Evolutionary conservation across 768 basidiomycete genomes (phyloP), one percentile per base, ranked within the genome.

Genomic region (Lactarius sp.): DNA sequence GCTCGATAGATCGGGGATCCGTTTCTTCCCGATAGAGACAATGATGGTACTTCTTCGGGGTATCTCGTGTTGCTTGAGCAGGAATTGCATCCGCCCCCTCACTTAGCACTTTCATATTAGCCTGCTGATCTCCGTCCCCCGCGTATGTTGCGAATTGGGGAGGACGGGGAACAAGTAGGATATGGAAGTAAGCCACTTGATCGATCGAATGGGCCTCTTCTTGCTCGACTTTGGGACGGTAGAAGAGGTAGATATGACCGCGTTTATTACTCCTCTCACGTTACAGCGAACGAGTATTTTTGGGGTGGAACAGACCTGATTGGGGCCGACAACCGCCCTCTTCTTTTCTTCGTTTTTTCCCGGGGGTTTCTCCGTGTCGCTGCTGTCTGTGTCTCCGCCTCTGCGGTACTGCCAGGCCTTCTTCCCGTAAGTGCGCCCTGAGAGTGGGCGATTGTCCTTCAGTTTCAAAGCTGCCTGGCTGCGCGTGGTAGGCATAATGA

Each of bases 201-300:
- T 85, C 82, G 36, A 86, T 62, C 7, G 80, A 81, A n/a, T 79
- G 70, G 0, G 78, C 82, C 61, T 83, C 78, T 62, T 83, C 79
- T 14, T 74, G 70, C 67, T 84, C 73, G 20, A 85, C 83, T 34
- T 81, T 79, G 4, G 84, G 85, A 12, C 82, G 80, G 68, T 84
- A 87, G 73, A 85, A 82, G 71, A 86, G 85, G 72, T 86, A 86
- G 51, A 87, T 77, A 64, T 85, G 81, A 9, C 83, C 84, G 16
- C 83, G 74, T 67, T 85, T 82, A 83, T 83, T 22, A 34, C 9
- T 31, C 7, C 8, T 52, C 27, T 27, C 27, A 27, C 27, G 27
- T 27, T 27, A 27, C 27, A 27, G 27, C 1, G 27, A 27, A 27
- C 27, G 27, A 27, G 27, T 10, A 5, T 13, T n/a, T 49, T 27